These are phyloP conservation scores for Rhinocladiella similis DNA, from an alignment of 2,329 filamentous ascomycete genomes.

Conservation along the genomic window DNA sequence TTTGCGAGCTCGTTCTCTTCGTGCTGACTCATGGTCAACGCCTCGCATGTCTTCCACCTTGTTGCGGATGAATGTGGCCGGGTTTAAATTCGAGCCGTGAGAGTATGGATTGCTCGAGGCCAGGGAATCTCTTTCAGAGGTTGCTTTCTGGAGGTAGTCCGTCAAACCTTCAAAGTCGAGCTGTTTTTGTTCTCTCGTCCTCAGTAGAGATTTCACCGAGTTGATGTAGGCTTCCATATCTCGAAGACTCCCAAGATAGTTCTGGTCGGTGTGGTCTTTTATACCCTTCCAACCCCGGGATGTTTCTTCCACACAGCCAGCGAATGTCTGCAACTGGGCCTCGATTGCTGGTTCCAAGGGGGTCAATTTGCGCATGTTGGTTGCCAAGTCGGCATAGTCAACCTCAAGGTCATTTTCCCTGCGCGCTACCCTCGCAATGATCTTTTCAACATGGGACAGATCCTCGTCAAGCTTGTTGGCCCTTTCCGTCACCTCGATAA, in stretches of 20 bases:
- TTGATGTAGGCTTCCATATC: constrained; percentile 95
- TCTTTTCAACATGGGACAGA: constrained; percentile 88
- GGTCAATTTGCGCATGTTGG: constrained; percentile 93
- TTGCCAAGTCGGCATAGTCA: constrained; percentile 85
- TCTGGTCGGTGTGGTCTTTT: constrained; percentile 89
- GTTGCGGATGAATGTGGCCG: constrained; percentile 81
- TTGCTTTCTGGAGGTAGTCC: constrained; percentile 91
- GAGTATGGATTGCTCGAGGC: constrained; percentile 63
- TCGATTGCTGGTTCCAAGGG: constrained; percentile 86
- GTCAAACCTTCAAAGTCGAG: constrained; percentile 95
- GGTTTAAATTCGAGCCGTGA: constrained; percentile 62
- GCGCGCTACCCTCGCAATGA: constrained; percentile 85
- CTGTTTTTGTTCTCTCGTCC: constrained; percentile 94
- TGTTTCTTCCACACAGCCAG: constrained; percentile 80
- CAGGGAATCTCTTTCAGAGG: constrained; percentile 79
- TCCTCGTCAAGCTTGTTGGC: constrained; percentile 95
- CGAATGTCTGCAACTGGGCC: constrained; percentile 78
- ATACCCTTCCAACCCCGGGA: constrained; percentile 75
- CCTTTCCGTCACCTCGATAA: constrained; percentile 89
- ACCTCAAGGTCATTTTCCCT: constrained; percentile 83
- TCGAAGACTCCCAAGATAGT: constrained; percentile 86
- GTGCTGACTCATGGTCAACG: constrained; percentile 90
- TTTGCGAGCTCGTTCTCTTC: constrained; percentile 82
- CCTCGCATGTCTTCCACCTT: constrained; percentile 97
- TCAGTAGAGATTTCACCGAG: constrained; percentile 84